phyloP scores from a whole-genome alignment of 306 rosid species.

The Glycine latifolia region DNA sequence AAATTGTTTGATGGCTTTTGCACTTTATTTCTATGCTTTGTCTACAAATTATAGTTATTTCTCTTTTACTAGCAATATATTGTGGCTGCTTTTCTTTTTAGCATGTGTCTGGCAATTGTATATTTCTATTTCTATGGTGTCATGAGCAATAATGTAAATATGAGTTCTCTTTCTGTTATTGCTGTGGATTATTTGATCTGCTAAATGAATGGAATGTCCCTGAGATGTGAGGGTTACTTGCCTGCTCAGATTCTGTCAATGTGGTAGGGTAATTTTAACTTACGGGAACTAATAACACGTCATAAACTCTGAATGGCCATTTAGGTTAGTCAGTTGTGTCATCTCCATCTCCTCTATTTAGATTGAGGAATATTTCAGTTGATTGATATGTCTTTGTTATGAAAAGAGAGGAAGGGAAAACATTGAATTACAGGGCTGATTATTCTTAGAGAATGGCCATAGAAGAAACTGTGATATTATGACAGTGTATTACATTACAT shows the following conservation, averaged over 20 bases:
- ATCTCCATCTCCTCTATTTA: conserved; percentile 1
- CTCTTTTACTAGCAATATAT: conserved; percentile 2
- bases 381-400: not conserved
- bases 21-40: conserved; percentile 24
- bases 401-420: not conserved
- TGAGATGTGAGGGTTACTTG: not conserved
- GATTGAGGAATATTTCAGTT: not conserved
- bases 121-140: not conserved
- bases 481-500: not conserved
- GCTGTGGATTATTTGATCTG: not conserved
- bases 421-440: not conserved
- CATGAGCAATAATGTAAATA: not conserved
- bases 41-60: not conserved
- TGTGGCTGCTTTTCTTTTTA: not conserved
- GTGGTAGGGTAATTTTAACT: not conserved
- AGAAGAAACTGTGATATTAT: not conserved
- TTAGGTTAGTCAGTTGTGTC: not conserved
- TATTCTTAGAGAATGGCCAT: not conserved
- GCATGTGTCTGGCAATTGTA: not conserved
- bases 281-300: not conserved
- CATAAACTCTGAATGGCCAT: not conserved
- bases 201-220: not conserved
- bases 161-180: not conserved
- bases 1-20: not conserved
- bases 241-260: not conserved